A percentile compares a stretch with the other conserved stretches of the same genome.
phyloP scores from a whole-genome alignment of 495 filamentous ascomycete genomes.

The Jackrogersella minutella region DNA sequence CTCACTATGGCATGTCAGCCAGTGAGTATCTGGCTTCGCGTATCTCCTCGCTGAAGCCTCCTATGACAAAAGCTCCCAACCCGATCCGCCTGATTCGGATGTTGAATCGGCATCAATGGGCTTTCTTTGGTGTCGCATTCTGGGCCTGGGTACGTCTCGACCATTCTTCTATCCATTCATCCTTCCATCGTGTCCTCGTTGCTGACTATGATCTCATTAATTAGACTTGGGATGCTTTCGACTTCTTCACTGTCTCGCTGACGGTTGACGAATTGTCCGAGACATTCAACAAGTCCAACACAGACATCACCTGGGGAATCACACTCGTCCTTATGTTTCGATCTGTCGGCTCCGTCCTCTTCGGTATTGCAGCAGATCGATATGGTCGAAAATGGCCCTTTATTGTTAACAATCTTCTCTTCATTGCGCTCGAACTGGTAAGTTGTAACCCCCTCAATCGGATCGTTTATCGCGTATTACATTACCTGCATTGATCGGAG shows the following conservation, averaged over 20 bases:
- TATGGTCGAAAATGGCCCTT: conserved; percentile 92
- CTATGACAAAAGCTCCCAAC: conserved; percentile 80
- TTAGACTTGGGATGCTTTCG: conserved; percentile 84
- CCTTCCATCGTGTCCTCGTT: background rate
- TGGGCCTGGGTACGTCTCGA: conserved; percentile 65
- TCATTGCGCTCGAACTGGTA: conserved; percentile 78
- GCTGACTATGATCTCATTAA: background rate
- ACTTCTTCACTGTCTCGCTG: conserved; percentile 90
- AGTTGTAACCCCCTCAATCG: conserved; percentile 25
- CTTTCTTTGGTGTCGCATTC: conserved; percentile 81
- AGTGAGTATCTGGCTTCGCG: conserved; percentile 74
- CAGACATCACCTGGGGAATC: conserved; percentile 91
- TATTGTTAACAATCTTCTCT: conserved; percentile 81
- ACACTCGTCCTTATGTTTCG: conserved; percentile 85
- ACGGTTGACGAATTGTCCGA: conserved; percentile 73
- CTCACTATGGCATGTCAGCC: conserved; percentile 61
- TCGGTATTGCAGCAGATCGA: conserved; percentile 82
- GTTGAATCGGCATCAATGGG: conserved; percentile 80
- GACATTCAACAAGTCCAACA: conserved; percentile 69
- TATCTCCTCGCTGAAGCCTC: conserved; percentile 74
- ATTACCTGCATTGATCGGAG: conserved; percentile 16
- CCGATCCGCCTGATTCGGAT: conserved; percentile 75
- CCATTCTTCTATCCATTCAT: background rate
- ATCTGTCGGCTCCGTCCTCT: conserved; percentile 74
- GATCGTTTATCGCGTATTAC: conserved; percentile 8